phyloP scores from a whole-genome alignment of 371 early-diverging fungal species.

The Mortierella sp. region DNA sequence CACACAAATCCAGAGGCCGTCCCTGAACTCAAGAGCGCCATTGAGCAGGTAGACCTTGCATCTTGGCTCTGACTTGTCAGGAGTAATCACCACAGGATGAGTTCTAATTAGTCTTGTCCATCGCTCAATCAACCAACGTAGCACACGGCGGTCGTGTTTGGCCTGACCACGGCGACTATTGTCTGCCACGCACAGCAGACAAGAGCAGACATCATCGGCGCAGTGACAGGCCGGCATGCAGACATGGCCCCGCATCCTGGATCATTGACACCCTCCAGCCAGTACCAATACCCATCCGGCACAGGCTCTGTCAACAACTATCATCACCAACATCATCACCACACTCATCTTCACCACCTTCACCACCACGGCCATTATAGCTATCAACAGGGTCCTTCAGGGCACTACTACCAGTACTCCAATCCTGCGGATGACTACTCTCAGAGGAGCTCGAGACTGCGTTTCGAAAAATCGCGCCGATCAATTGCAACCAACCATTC shows the following conservation, averaged over 20 bases:
- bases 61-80: background rate
- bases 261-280: constrained; percentile 23
- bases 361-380: constrained; percentile 14
- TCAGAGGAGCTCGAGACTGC: constrained; percentile 21
- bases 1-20: constrained; percentile 34
- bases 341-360: constrained; percentile 9
- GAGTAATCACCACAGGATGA: no score
- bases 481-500: constrained; percentile 36
- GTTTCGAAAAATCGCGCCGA: constrained; percentile 33
- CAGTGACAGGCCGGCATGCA: constrained; percentile 42
- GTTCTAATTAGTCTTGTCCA: no score
- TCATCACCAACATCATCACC: constrained; percentile 9
- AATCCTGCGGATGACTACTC: constrained; percentile 35
- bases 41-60: constrained; percentile 30
- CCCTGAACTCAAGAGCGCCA: constrained; percentile 35
- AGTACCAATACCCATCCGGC: constrained; percentile 15
- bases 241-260: constrained; percentile 24
- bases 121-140: background rate
- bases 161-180: constrained; percentile 39
- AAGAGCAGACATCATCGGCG: constrained; percentile 38
- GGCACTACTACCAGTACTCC: constrained; percentile 39
- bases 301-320: background rate
- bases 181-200: constrained; percentile 45
- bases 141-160: constrained; percentile 42
- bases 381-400: constrained; percentile 14